Evolutionary conservation across 129 eudicot genomes (phyloP), one percentile per base, ranked within the genome.

Genomic region (Kitagawia praeruptora): DNA sequence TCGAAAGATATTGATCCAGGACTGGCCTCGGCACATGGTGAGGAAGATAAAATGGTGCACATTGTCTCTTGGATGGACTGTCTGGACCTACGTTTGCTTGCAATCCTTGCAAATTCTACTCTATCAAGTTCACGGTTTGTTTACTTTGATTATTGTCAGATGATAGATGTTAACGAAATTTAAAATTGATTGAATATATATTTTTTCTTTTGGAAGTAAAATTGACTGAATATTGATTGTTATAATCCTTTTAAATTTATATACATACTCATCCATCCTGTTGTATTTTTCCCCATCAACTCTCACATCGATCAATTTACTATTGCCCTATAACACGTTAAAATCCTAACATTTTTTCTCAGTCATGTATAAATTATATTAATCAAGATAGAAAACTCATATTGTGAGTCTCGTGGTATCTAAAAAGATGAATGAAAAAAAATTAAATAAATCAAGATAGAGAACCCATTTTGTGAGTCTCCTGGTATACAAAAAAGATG

Each of bases 31-130:
- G 18, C 39, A n/a, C 74, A 41, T 10, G 39, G 1, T 40, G 80
- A 27, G 23, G 81, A 56, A 18, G 25, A 78, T 15, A 4, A 8
- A 61, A n/a, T 42, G 58, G 54, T 78, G 42, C 81, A 78, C 61
- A 42, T 78, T 63, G 81, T 78, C 42, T 78, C 81, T 0, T 78
- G 81, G 81, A 63, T 78, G 27, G 42, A 78, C 81, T 78, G 81
- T 28, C 53, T 40, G 74, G 81, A 78, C 58, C 81, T 78, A 41
- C 74, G 75, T 42, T 21, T 44, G 16, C 81, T 78, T 63, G 81
- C 75, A 13, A 49, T 78, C 64, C 81, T 78, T 40, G 74, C 42
- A 64, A 78, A 78, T 61, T 78, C 81, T 13, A 78, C 81, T 42
- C 64, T 78, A 44, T 78, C 81, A 41, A 58, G 25, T 27, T 61